A percentile compares a stretch with the other conserved stretches of the same genome.
Evolutionary conservation across 164 flowering plant genomes (phyloP).

Genomic region (Taxillus chinensis): DNA sequence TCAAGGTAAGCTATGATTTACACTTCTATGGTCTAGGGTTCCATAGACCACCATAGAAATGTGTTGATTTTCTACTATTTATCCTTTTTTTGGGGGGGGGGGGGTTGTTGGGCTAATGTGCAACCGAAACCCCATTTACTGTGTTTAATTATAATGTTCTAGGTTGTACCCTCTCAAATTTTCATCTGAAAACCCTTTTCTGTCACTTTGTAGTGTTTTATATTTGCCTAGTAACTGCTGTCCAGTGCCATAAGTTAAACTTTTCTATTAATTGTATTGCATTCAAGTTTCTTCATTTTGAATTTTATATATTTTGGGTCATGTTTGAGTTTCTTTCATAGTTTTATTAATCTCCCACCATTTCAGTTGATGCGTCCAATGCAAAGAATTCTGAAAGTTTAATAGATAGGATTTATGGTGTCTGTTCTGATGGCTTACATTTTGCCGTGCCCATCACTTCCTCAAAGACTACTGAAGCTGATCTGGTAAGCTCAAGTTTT

Average conservation of each 20-base stretch:
- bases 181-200: neutral
- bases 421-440: conserved; percentile 39
- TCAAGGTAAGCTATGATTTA: too few species aligned
- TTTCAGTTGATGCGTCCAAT: conserved; percentile 4
- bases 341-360: neutral
- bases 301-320: neutral
- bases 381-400: conserved; percentile 28
- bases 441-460: conserved; percentile 51
- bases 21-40: too few species aligned
- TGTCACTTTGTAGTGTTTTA: neutral
- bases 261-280: neutral
- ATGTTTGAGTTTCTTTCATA: neutral
- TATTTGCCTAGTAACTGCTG: neutral
- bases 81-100: too few species aligned
- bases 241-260: too few species aligned
- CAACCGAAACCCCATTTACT: too few species aligned
- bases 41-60: too few species aligned
- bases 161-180: too few species aligned
- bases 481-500: conserved; percentile 30
- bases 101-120: too few species aligned
- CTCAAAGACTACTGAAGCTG: conserved; percentile 45
- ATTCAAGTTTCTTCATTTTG: neutral
- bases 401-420: conserved; percentile 25
- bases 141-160: too few species aligned
- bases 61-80: too few species aligned